These are phyloP conservation scores for Leccinum fuscescens DNA, from an alignment of 1,284 basidiomycete genomes.

Conservation along the genomic window DNA sequence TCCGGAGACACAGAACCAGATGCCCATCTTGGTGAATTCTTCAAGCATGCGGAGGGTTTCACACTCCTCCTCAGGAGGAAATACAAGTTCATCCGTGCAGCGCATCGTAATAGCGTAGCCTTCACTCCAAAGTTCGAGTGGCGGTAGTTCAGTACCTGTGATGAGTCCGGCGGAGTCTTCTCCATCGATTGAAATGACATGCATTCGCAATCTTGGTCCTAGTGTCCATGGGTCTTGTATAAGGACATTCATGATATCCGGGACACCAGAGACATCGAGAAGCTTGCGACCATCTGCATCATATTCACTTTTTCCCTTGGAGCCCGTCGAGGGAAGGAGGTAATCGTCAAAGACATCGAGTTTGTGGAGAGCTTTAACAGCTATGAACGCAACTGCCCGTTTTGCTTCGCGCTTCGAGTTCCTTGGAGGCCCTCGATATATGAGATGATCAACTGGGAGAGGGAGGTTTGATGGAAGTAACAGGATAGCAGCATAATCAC, in stretches of 20 bases:
- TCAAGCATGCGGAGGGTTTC: slow-evolving; percentile 50
- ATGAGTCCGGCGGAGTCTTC: slow-evolving; percentile 53
- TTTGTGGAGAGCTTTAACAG: slow-evolving; percentile 62
- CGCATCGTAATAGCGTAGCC: slow-evolving; percentile 38
- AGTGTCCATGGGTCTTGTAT: slow-evolving; percentile 68
- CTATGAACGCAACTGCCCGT: slow-evolving; percentile 74
- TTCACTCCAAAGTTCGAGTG: slow-evolving; percentile 42
- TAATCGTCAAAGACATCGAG: slow-evolving; percentile 79
- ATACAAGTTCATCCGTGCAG: slow-evolving; percentile 39
- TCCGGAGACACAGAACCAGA: slow-evolving; percentile 63
- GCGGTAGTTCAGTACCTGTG: slow-evolving; percentile 55
- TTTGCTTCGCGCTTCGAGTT: slow-evolving; percentile 76
- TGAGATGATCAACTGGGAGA: slow-evolving; percentile 51
- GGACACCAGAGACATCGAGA: slow-evolving; percentile 42
- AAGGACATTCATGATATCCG: slow-evolving; percentile 51
- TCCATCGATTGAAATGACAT: slow-evolving; percentile 55
- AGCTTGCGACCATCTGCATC: slow-evolving; percentile 52
- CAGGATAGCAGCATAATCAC: slow-evolving; percentile 58
- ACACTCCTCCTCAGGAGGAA: slow-evolving; percentile 44
- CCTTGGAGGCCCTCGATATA: slow-evolving; percentile 55
- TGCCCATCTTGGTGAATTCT: slow-evolving; percentile 58
- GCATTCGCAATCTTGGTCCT: slow-evolving; percentile 55
- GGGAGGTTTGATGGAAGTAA: slow-evolving; percentile 68
- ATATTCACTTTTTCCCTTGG: slow-evolving; percentile 43
- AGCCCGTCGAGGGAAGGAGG: slow-evolving; percentile 59